Evolutionary conservation across 2,329 filamentous ascomycete genomes (phyloP).

Genomic region (Leptographium lundbergii): DNA sequence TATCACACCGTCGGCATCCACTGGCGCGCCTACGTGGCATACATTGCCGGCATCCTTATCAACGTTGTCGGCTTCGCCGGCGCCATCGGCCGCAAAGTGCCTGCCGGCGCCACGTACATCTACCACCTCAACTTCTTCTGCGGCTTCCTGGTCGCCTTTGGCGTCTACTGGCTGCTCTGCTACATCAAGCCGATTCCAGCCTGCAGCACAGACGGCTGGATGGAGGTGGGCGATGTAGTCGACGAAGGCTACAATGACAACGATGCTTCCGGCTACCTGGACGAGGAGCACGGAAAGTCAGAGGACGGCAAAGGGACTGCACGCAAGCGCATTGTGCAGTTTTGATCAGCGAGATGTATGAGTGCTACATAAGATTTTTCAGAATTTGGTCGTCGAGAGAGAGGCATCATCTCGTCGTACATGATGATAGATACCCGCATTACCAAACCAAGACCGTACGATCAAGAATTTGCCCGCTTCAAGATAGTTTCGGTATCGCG

Average conservation of each 20-base stretch:
- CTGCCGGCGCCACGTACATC: conserved; percentile 68
- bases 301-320: not conserved
- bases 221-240: conserved; percentile 58
- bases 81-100: conserved; percentile 59
- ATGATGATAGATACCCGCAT: no score
- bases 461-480: no score
- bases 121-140: conserved; percentile 88
- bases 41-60: conserved; percentile 71
- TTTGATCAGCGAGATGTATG: not conserved
- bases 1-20: conserved; percentile 63
- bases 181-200: conserved; percentile 60
- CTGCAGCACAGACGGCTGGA: conserved; percentile 55
- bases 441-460: no score
- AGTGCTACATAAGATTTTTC: no score
- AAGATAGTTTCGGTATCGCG: no score
- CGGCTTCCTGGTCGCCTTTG: conserved; percentile 59
- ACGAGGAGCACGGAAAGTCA: not conserved
- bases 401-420: no score
- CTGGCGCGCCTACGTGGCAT: conserved; percentile 74
- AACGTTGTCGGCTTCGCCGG: conserved; percentile 88
- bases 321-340: not conserved
- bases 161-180: conserved; percentile 59
- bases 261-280: not conserved
- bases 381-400: no score
- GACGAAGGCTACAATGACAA: conserved; percentile 25